Evolutionary conservation across 2,329 filamentous ascomycete species (phyloP).

Genomic region (Aspergillus sp.): DNA sequence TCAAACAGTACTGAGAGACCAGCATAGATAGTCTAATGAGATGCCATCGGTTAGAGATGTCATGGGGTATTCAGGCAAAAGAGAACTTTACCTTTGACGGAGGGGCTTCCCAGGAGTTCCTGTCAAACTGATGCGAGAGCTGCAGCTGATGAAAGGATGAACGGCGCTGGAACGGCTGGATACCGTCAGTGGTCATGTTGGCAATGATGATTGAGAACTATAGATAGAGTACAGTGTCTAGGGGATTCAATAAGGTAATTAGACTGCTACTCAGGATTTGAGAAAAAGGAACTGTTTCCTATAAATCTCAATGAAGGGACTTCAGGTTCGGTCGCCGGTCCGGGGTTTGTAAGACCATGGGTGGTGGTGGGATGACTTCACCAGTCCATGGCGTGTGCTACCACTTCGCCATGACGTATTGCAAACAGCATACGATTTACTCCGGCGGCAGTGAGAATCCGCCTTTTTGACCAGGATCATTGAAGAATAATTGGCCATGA

Average conservation of each 20-base stretch:
- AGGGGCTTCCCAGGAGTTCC: constrained; percentile 39
- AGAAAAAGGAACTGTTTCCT: neutral
- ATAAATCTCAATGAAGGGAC: neutral
- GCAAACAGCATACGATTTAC: neutral
- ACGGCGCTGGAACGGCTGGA: constrained; percentile 28
- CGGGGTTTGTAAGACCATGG: constrained; percentile 1
- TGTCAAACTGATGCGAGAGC: constrained; percentile 33
- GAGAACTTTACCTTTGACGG: constrained; percentile 38
- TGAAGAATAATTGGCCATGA: neutral
- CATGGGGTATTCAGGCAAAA: neutral
- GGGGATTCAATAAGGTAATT: neutral
- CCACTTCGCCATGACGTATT: constrained; percentile 15
- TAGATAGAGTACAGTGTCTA: neutral
- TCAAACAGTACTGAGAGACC: constrained; percentile 41
- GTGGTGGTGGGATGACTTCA: constrained; percentile 17
- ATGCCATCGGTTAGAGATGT: neutral
- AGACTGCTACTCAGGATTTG: neutral
- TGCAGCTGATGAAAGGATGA: constrained; percentile 36
- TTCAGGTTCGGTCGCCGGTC: neutral
- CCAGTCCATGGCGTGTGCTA: constrained; percentile 1
- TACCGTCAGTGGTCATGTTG: constrained; percentile 4
- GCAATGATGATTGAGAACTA: neutral
- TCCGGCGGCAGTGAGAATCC: neutral
- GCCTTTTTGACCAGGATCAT: too few relatives aligned
- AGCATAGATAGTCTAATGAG: constrained; percentile 43